Base-by-base conservation (phyloP, 106 monocot genomes). In the Triglochin maritima region DNA sequence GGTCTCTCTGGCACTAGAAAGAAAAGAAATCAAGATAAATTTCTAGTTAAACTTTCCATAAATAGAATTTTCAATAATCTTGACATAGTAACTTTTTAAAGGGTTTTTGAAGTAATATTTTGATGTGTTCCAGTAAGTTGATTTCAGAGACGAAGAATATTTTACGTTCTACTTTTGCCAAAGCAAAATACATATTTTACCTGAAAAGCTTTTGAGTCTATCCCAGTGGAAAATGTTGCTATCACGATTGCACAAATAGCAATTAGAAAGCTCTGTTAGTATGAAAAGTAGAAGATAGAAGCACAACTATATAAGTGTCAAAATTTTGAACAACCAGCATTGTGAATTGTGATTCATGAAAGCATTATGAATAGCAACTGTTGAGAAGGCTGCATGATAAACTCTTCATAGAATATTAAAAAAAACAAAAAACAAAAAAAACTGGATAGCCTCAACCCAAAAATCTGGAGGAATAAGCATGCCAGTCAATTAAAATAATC, bases 181-280 rank as follows among this genome's bases (percentile, higher is more conserved):
- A 9, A 4, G 29, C 60, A n/a, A 46, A 14, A 11, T 1, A 48
- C 0, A 43, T 57, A 17, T 50, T 46, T 73, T 59, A 89, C 89
- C 85, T 85, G 82, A 76, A 85, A 82, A 17, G 82, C 69, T 76
- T 73, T 71, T 50, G 85, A 80, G 71, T 89, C 80, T 17, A 68
- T 80, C 45, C 89, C 89, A 42, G 80, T 82, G n/a, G 85, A 85
- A 66, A 89, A 89, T 45, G 89, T 89, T 75, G 89, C 76, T 59
- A 78, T 80, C 46, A 82, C 89, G 61, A 89, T 89, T 67, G 82
- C 71, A 71, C 72, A 76, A 52, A 89, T 60, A 52, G 82, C 89
- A 47, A 89, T 64, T 59, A 85, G 65, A 65, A 89, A 89, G 52
- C 85, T 76, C 85, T 89, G 66, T n/a, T 60, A 65, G 29, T 0